phyloP scores from a whole-genome alignment of 2,329 filamentous ascomycete genomes.

The Emmonsia crescens region DNA sequence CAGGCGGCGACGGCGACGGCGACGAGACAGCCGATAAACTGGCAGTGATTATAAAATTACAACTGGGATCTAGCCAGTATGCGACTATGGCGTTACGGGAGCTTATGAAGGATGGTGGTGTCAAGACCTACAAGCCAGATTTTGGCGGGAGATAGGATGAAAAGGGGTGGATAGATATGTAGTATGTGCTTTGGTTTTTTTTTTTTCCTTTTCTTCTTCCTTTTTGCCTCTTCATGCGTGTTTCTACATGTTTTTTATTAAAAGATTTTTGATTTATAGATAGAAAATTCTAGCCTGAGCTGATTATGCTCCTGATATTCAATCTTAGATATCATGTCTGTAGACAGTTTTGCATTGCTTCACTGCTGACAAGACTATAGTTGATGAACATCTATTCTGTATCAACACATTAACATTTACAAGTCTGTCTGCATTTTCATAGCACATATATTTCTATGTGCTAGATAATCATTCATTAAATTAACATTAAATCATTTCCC shows the following conservation, averaged over 20 bases:
- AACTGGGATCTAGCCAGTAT: constrained; percentile 69
- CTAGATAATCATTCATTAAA: not conserved
- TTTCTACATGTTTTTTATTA: too few species aligned
- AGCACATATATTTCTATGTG: not conserved
- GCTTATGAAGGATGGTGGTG: constrained; percentile 57
- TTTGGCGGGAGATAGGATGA: constrained; percentile 35
- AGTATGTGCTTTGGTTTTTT: not conserved
- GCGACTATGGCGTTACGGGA: constrained; percentile 75
- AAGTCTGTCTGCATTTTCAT: not conserved
- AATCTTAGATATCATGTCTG: not conserved
- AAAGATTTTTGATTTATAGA: not conserved
- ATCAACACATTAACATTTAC: not conserved
- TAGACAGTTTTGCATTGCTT: too few species aligned
- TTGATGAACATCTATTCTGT: not conserved
- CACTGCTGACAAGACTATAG: not conserved
- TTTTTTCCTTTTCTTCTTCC: not conserved
- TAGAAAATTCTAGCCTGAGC: not conserved
- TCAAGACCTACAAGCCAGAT: constrained; percentile 52
- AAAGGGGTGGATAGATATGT: not conserved
- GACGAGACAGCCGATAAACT: constrained; percentile 39
- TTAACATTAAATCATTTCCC: too few species aligned
- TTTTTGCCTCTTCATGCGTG: not conserved
- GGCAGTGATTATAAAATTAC: constrained; percentile 61
- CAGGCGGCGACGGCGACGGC: constrained; percentile 12
- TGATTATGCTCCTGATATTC: not conserved